A percentile compares a stretch with the other conserved stretches of the same genome.
Conservation (phyloP, 148 eudicot genomes). For the Dysphania ambrosioides region DNA sequence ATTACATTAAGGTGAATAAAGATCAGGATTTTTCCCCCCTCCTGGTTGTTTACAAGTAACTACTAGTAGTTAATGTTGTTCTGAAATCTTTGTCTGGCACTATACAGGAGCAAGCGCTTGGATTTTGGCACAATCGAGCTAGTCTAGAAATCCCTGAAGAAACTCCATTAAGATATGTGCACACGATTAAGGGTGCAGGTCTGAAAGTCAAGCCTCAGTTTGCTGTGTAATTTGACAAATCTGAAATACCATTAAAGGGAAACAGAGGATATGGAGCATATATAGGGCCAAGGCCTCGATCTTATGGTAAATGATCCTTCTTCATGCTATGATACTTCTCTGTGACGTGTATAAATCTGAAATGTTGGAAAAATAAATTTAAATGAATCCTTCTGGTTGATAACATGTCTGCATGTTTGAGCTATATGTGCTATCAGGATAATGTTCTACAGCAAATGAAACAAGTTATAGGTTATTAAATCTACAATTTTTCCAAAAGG, state of each 20-base stretch:
- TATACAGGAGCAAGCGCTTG: slow-evolving; percentile 76
- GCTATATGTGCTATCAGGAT: not conserved
- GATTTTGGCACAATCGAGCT: slow-evolving; percentile 87
- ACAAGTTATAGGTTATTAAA: not conserved
- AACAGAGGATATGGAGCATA: slow-evolving; percentile 82
- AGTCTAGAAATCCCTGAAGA: slow-evolving; percentile 90
- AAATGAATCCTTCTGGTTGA: not conserved
- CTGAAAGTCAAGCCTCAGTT: slow-evolving; percentile 84
- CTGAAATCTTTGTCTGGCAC: slow-evolving; percentile 3
- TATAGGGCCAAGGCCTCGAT: slow-evolving; percentile 53
- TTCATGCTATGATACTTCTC: not conserved
- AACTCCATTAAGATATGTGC: slow-evolving; percentile 68
- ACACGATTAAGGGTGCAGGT: slow-evolving; percentile 73
- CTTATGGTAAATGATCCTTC: slow-evolving; percentile 47
- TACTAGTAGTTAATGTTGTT: slow-evolving; percentile 3
- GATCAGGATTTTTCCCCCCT: not conserved
- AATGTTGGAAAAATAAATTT: not conserved
- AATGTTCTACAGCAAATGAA: not conserved
- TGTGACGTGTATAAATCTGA: not conserved
- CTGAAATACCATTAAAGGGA: slow-evolving; percentile 55
- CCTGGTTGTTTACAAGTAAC: no score
- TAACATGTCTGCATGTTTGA: no score
- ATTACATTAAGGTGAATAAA: slow-evolving; percentile 59
- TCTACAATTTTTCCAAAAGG: not conserved
- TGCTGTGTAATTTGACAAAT: slow-evolving; percentile 71